A percentile compares a stretch with the other conserved stretches of the same genome.
Evolutionary conservation across 768 basidiomycete species (phyloP).

Genomic region (Termitomyces titanicus): DNA sequence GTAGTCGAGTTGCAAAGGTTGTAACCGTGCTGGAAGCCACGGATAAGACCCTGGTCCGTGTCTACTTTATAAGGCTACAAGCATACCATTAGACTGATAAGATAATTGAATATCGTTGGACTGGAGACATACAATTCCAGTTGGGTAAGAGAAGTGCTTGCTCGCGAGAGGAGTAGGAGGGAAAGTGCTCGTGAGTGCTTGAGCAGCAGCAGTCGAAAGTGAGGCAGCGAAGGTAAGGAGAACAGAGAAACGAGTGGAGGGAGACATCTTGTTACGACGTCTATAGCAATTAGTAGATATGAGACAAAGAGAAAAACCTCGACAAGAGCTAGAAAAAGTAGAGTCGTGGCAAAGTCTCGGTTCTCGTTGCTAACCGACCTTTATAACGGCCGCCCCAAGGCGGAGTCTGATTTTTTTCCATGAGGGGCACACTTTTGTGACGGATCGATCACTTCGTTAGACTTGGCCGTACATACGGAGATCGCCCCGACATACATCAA

Average conservation of each 20-base stretch:
- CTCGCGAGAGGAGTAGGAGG: slow-evolving; percentile 43
- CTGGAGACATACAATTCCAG: slow-evolving; percentile 34
- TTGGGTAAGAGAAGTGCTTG: slow-evolving; percentile 43
- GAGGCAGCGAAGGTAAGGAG: slow-evolving; percentile 27
- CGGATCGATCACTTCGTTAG: slow-evolving; percentile 6
- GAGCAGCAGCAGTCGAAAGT: slow-evolving; percentile 23
- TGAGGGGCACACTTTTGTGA: not conserved
- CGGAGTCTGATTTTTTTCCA: slow-evolving; percentile 13
- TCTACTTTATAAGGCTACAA: slow-evolving; percentile 35
- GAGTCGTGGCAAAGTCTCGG: slow-evolving; percentile 7
- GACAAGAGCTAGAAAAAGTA: not conserved
- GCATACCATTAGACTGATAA: not conserved
- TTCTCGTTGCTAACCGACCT: not conserved
- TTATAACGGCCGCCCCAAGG: slow-evolving; percentile 7
- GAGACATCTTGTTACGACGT: slow-evolving; percentile 35
- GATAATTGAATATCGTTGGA: not conserved
- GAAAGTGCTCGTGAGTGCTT: slow-evolving; percentile 28
- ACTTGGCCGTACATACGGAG: not conserved
- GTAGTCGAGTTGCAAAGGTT: slow-evolving; percentile 69
- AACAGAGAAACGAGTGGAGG: slow-evolving; percentile 34
- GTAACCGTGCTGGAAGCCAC: slow-evolving; percentile 55
- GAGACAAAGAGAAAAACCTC: not conserved
- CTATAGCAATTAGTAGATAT: not conserved
- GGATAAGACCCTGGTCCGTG: slow-evolving; percentile 25
- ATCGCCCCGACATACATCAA: not conserved